A percentile compares a stretch with the other conserved stretches of the same genome.
phyloP scores from a whole-genome alignment of 2,329 filamentous ascomycete species.

The Claviceps sp. region DNA sequence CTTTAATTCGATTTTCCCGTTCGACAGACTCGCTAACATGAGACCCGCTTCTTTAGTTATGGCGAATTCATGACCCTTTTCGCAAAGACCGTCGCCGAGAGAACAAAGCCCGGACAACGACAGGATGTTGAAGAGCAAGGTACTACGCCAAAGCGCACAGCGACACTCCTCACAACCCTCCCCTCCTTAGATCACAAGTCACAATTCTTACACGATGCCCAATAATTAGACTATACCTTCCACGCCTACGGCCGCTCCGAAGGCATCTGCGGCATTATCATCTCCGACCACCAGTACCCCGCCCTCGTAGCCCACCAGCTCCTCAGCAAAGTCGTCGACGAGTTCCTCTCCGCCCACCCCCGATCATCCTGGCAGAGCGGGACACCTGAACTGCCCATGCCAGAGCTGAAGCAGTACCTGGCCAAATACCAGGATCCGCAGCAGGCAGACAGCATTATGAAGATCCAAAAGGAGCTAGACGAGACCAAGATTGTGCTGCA shows the following conservation, averaged over 20 bases:
- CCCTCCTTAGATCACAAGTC: background rate
- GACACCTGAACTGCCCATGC: constrained; percentile 45
- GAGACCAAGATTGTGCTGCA: constrained; percentile 96
- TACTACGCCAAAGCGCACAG: constrained; percentile 18
- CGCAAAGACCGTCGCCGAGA: constrained; percentile 75
- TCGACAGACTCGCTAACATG: constrained; percentile 3
- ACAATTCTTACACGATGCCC: background rate
- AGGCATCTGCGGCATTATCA: constrained; percentile 64
- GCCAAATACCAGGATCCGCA: constrained; percentile 69
- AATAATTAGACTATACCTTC: constrained; percentile 50
- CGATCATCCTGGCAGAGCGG: constrained; percentile 50
- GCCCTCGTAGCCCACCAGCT: constrained; percentile 73
- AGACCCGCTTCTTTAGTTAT: constrained; percentile 21
- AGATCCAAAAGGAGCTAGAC: constrained; percentile 92
- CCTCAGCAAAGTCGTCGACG: constrained; percentile 74
- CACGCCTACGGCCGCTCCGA: constrained; percentile 66
- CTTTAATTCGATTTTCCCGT: background rate
- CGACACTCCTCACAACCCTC: too few relatives aligned
- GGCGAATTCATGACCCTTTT: constrained; percentile 70
- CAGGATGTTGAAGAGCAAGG: constrained; percentile 78
- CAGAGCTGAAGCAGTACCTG: constrained; percentile 66
- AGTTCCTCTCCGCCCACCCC: constrained; percentile 69
- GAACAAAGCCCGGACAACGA: constrained; percentile 66
- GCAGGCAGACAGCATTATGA: constrained; percentile 83
- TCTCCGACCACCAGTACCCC: constrained; percentile 64